Conservation (phyloP, 2,329 filamentous ascomycete species). For the Penicillium sp. region DNA sequence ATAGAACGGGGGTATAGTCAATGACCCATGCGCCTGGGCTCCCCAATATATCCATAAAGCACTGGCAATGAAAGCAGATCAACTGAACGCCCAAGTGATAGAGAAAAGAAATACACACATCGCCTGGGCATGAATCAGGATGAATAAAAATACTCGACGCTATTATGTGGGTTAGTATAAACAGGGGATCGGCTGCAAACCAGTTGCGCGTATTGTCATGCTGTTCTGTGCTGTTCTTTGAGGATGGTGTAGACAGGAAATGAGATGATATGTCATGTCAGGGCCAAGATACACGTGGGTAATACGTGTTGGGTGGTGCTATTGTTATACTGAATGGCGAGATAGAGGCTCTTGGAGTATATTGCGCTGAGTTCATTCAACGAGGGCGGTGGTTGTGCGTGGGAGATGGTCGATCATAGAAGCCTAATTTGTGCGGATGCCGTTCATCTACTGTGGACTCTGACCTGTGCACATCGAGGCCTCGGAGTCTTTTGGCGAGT, state of each 20-base stretch:
- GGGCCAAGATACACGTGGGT: neutral
- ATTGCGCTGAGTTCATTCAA: neutral
- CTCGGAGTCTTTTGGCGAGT: constrained; percentile 66
- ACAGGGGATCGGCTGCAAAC: neutral
- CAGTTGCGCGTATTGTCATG: constrained; percentile 2
- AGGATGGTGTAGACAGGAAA: neutral
- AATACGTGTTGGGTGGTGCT: neutral
- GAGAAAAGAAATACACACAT: neutral
- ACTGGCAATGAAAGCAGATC: neutral
- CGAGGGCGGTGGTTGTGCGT: neutral
- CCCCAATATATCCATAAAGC: constrained; percentile 1
- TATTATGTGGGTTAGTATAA: constrained; percentile 11
- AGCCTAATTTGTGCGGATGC: neutral
- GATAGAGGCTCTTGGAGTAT: neutral
- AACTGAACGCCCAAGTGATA: neutral
- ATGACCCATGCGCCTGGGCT: constrained; percentile 8
- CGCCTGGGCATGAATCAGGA: neutral
- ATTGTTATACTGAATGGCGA: neutral
- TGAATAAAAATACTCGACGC: neutral
- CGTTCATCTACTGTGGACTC: constrained; percentile 16
- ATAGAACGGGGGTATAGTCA: neutral
- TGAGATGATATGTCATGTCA: neutral
- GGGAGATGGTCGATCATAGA: neutral
- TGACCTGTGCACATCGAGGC: constrained; percentile 53
- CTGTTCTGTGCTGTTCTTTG: neutral